phyloP scores from a whole-genome alignment of 2,329 filamentous ascomycete genomes.

The Calonectria henricotiae region DNA sequence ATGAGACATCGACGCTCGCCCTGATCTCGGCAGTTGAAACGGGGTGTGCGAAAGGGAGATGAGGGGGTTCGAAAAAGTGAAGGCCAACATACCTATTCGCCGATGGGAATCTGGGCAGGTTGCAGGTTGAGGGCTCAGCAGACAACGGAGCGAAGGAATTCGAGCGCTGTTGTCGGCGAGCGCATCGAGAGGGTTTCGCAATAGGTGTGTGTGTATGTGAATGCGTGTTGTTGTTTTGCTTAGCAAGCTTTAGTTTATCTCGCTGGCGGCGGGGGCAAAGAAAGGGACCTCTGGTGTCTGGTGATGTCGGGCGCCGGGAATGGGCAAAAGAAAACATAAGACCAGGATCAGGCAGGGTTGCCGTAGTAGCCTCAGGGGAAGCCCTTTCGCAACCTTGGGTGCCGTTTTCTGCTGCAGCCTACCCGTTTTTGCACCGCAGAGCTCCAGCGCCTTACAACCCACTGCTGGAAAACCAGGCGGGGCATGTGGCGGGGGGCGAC shows the following conservation, averaged over 20 bases:
- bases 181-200: conserved; percentile 47
- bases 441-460: conserved; percentile 15
- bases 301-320: conserved; percentile 44
- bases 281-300: conserved; percentile 33
- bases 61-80: conserved; percentile 27
- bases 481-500: conserved; percentile 16
- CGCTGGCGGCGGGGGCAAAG: conserved; percentile 32
- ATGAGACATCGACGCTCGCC: conserved; percentile 40
- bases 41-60: conserved; percentile 40
- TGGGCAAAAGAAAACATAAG: conserved; percentile 41
- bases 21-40: conserved; percentile 35
- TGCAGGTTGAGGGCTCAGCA: conserved; percentile 33
- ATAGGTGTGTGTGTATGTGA: conserved; percentile 33
- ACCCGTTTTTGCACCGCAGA: conserved; percentile 12
- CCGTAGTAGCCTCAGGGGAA: conserved; percentile 49
- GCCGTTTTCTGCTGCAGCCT: conserved; percentile 26
- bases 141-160: conserved; percentile 39
- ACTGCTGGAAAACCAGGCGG: not conserved
- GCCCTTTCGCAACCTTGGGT: not conserved
- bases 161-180: conserved; percentile 39
- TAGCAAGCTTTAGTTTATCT: conserved; percentile 39
- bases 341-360: conserved; percentile 38
- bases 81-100: conserved; percentile 45
- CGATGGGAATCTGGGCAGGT: conserved; percentile 40
- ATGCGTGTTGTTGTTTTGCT: conserved; percentile 32